Base-by-base conservation (phyloP, 768 basidiomycete species). In the Amanita exitialis region DNA sequence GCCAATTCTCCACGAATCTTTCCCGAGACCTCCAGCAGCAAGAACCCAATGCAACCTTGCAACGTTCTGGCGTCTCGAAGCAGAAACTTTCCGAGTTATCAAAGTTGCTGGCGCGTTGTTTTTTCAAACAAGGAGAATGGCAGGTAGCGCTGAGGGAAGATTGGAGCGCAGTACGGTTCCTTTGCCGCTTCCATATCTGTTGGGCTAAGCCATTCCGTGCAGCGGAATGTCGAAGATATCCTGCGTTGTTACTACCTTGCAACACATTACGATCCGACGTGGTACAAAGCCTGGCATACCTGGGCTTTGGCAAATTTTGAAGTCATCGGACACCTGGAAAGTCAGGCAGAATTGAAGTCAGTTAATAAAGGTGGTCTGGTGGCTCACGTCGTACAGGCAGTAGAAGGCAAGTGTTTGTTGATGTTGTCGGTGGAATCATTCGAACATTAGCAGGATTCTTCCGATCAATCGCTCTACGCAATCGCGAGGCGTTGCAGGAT, bases 231-330 rank as follows among this genome's bases (percentile, higher is more conserved):
- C 20, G 78, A 83, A 47, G 84, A 87, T 39, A 90, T 97, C 51
- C 69, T 99, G 6, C 79, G 83, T 56, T 82, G 89, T 3, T 97
- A 96, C 66, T 74, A 78, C 46, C 74, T 85, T 27, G 90, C 96
- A 0, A 98, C 96, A 2, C 83, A 86, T 58, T 90, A 90, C 56
- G 95, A 98, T 63, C 80, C 86, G 3, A 74, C 77, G n/a, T 99
- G 96, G 96, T 97, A 97, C 67, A 97, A 99, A 64, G 96, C 95
- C 15, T 98, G 94, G 94, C 96, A 99, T 61, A 92, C 91, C 0
- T 99, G 93, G 92, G 95, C 96, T 2, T 72, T 98, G 48, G 86
- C 93, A 3, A 97, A 98, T 65, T 94, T 96, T 56, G 92, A 97
- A 50, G 90, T 97, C 55, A 82, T 98, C 54, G 75, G 78, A 23